These are phyloP conservation scores for Thecaphora thlaspeos DNA, from an alignment of 1,284 basidiomycete genomes.

Conservation along the genomic window DNA sequence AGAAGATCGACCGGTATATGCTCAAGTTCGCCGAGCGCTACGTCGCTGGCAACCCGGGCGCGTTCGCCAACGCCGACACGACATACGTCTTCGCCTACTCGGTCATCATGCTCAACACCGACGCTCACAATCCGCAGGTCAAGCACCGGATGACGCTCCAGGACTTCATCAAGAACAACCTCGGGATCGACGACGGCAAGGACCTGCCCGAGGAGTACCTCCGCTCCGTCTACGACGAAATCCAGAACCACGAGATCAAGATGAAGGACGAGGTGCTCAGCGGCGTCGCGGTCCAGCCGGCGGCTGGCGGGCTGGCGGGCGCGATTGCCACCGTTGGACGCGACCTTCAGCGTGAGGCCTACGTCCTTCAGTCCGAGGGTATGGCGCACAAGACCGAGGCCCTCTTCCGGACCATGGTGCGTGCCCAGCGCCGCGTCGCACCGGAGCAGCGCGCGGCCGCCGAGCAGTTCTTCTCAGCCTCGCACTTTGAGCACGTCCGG, in stretches of 20 bases:
- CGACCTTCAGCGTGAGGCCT: conserved; percentile 55
- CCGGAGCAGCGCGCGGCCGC: conserved; percentile 51
- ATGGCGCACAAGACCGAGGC: conserved; percentile 58
- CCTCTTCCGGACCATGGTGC: conserved; percentile 57
- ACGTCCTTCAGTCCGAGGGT: conserved; percentile 54
- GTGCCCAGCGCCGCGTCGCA: conserved; percentile 50
- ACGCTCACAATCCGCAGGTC: conserved; percentile 57
- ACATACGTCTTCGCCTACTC: conserved; percentile 58
- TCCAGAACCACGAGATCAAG: conserved; percentile 57
- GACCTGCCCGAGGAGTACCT: conserved; percentile 53
- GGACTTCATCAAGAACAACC: conserved; percentile 57
- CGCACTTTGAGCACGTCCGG: conserved; percentile 57
- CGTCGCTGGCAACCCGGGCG: conserved; percentile 50
- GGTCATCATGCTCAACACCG: conserved; percentile 58
- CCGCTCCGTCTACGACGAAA: conserved; percentile 51
- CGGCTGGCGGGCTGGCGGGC: conserved; percentile 41
- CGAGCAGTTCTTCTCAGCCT: conserved; percentile 56
- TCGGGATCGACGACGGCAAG: conserved; percentile 56
- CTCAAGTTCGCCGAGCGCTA: conserved; percentile 58
- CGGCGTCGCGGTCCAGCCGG: conserved; percentile 14
- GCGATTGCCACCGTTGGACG: conserved; percentile 55
- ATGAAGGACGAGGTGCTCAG: conserved; percentile 55
- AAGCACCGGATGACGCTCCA: conserved; percentile 56
- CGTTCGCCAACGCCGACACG: conserved; percentile 57
- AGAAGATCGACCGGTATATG: conserved; percentile 58